Percentiles rank a stretch among this genome's conserved stretches.
These are phyloP conservation scores for Kodamaea hsintzibuensis DNA, from an alignment of 805 yeast species.

Conservation along the genomic window DNA sequence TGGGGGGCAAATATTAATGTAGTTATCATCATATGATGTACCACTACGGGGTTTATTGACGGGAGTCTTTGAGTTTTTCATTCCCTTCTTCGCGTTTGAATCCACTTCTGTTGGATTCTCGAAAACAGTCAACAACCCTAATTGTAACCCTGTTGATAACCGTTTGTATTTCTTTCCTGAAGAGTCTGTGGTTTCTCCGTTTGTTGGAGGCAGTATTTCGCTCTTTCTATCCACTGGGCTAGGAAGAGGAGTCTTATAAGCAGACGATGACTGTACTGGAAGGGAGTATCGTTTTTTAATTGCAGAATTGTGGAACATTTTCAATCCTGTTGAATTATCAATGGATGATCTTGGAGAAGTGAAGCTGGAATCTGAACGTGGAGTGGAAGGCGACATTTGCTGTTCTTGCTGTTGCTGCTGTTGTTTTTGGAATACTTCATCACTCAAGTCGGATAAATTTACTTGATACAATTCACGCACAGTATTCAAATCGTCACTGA, in stretches of 20 bases:
- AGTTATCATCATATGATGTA: conserved; percentile 27
- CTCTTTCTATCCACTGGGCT: not conserved
- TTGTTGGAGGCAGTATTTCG: not conserved
- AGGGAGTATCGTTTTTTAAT: conserved; percentile 28
- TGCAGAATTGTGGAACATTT: conserved; percentile 35
- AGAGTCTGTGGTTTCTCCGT: conserved; percentile 8
- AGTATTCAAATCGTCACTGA: conserved; percentile 30
- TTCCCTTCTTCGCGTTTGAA: conserved; percentile 1
- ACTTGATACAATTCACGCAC: conserved; percentile 33
- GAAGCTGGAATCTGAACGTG: conserved; percentile 8
- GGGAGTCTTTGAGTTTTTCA: not conserved
- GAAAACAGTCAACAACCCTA: conserved; percentile 40
- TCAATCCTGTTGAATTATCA: conserved; percentile 19
- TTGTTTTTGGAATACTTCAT: conserved; percentile 14
- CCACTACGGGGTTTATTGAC: not conserved
- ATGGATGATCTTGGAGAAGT: conserved; percentile 10
- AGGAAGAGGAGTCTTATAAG: conserved; percentile 2
- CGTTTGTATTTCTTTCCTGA: conserved; percentile 30
- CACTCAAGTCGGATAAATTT: conserved; percentile 28
- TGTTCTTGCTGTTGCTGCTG: not conserved
- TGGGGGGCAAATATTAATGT: conserved; percentile 24
- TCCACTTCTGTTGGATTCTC: conserved; percentile 26
- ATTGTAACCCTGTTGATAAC: conserved; percentile 37
- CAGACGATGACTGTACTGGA: conserved; percentile 11
- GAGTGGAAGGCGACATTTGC: conserved; percentile 13